phyloP scores from a whole-genome alignment of 2,329 filamentous ascomycete species.

The Colletotrichum truncatum region DNA sequence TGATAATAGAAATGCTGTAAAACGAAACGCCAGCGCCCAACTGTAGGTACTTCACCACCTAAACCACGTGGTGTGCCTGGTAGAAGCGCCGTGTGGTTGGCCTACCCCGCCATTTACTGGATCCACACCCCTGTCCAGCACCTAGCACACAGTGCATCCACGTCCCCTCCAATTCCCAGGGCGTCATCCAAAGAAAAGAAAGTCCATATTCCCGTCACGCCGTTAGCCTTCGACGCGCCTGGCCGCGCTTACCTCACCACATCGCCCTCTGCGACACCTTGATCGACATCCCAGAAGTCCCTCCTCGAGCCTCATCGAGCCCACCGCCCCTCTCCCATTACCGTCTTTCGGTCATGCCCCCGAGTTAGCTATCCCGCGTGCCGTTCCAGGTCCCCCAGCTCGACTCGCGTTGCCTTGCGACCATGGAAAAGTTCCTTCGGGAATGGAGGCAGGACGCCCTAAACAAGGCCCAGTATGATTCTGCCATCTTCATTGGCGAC shows the following conservation, averaged over 20 bases:
- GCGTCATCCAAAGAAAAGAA: constrained; percentile 31
- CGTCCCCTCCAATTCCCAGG: constrained; percentile 22
- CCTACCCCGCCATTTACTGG: constrained; percentile 31
- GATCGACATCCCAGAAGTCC: constrained; percentile 8
- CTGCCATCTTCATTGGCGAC: constrained; percentile 96
- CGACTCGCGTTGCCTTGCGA: neutral
- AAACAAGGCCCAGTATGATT: constrained; percentile 95
- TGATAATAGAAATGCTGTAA: neutral
- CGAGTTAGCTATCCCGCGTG: constrained; percentile 8
- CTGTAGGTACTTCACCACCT: neutral
- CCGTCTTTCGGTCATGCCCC: constrained; percentile 6
- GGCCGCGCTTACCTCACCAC: constrained; percentile 28
- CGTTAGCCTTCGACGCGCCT: constrained; percentile 9
- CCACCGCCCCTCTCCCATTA: neutral
- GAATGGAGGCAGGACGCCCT: constrained; percentile 95
- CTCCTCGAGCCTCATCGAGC: constrained; percentile 8
- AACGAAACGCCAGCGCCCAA: neutral
- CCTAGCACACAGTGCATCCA: constrained; percentile 27
- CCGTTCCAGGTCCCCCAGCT: neutral
- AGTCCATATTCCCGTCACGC: constrained; percentile 3
- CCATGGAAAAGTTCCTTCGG: constrained; percentile 92
- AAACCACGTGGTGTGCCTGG: constrained; percentile 27
- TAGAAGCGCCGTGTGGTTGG: constrained; percentile 24
- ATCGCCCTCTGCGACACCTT: neutral
- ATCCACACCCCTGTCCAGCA: constrained; percentile 25